phyloP scores from a whole-genome alignment of 202 grass and related monocot species.

The Elaeis oleifera region DNA sequence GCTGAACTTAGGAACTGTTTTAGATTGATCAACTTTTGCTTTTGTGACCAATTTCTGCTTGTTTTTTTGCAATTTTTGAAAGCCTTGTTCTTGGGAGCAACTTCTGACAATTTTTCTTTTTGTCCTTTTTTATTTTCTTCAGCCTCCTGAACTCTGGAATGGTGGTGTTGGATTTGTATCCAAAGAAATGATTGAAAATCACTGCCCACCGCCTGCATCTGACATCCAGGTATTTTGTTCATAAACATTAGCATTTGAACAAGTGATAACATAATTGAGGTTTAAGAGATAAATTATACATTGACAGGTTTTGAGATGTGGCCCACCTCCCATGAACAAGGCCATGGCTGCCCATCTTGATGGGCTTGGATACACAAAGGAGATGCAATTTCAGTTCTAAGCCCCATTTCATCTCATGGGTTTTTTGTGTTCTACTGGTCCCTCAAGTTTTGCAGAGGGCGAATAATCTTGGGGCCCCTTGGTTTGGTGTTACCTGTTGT shows the following conservation, averaged over 20 bases:
- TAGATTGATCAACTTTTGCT: no score
- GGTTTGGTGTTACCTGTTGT: no score
- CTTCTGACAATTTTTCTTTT: conserved; percentile 5
- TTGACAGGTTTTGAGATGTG: conserved; percentile 77
- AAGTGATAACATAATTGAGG: no score
- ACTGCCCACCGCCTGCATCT: conserved; percentile 56
- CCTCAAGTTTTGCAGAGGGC: no score
- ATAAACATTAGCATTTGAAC: no score
- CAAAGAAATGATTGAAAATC: conserved; percentile 74
- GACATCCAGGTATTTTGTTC: conserved; percentile 54
- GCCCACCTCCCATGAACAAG: conserved; percentile 97
- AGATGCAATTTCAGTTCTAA: conserved; percentile 98
- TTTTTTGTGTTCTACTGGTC: no score
- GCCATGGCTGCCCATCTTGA: conserved; percentile 82
- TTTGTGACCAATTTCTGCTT: no score
- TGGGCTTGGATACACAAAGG: conserved; percentile 75
- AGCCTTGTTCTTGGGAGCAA: neutral
- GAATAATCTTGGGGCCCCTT: no score
- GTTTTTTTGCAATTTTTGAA: neutral
- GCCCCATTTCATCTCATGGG: no score
- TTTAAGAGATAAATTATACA: neutral
- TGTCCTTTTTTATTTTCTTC: conserved; percentile 21
- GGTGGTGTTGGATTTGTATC: conserved; percentile 93
- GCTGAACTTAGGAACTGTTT: no score
- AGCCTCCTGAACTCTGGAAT: conserved; percentile 85